Percentiles rank a stretch among this genome's conserved stretches.
Evolutionary conservation across 306 rosid species (phyloP).

Genomic region (Acacia melanoxylon): DNA sequence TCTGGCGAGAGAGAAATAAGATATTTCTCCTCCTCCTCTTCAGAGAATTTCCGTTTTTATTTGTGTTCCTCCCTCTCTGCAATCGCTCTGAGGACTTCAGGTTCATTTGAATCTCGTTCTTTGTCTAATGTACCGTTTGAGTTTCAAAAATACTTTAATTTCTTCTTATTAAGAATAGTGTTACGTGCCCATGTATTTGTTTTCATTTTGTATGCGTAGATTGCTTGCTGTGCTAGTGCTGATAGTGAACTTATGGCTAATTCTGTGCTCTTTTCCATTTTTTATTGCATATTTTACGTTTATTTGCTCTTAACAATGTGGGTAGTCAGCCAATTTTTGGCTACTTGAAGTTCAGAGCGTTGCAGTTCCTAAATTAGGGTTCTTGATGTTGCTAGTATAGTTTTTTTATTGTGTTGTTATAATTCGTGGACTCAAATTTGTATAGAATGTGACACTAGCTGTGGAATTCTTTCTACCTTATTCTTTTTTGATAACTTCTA

Average conservation of each 20-base stretch:
- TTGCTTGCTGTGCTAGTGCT: constrained; percentile 1
- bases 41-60: background rate
- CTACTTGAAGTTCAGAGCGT: background rate
- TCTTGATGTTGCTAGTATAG: background rate
- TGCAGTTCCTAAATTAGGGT: constrained; percentile 15
- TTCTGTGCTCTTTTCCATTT: background rate
- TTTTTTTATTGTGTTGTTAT: background rate
- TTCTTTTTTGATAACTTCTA: background rate
- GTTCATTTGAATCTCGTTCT: background rate
- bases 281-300: background rate
- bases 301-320: background rate
- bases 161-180: background rate
- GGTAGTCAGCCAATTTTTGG: background rate
- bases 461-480: background rate
- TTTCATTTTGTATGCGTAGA: background rate
- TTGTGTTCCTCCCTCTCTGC: background rate
- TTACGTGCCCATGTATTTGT: background rate
- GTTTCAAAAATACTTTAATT: background rate
- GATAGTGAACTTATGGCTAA: background rate
- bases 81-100: background rate
- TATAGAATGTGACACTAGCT: background rate
- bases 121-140: background rate
- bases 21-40: background rate
- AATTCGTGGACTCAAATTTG: background rate
- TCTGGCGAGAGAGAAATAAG: background rate